Conservation (phyloP, 2,329 filamentous ascomycete species). For the Trichophyton mentagrophytes region DNA sequence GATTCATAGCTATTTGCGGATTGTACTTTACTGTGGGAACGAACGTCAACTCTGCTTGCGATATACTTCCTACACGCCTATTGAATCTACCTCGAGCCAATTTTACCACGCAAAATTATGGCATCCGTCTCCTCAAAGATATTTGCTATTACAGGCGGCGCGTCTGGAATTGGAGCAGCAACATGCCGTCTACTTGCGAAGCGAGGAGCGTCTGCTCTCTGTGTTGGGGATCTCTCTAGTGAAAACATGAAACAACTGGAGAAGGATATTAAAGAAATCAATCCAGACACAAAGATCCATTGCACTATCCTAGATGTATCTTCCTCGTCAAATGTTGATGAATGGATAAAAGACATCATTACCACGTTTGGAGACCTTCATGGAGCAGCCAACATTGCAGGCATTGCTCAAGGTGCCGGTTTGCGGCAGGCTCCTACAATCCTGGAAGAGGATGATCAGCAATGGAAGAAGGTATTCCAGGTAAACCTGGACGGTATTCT, state of each 20-base stretch:
- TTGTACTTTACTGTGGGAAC: too few species aligned
- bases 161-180: neutral
- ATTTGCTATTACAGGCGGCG: neutral
- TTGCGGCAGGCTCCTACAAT: neutral
- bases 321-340: neutral
- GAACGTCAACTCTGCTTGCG: too few species aligned
- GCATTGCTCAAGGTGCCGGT: neutral
- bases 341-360: neutral
- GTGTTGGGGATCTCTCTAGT: neutral
- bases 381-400: neutral
- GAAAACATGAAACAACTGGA: neutral
- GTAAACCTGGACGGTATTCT: neutral
- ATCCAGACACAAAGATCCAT: neutral
- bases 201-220: neutral
- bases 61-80: neutral
- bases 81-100: neutral
- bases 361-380: neutral
- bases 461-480: neutral
- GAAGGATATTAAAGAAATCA: neutral
- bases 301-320: neutral
- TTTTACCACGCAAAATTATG: neutral
- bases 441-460: neutral
- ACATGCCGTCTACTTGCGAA: neutral
- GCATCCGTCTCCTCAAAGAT: neutral
- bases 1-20: too few species aligned